Evolutionary conservation across 2,329 filamentous ascomycete genomes (phyloP).

Genomic region (Ophiostoma angusticollis): DNA sequence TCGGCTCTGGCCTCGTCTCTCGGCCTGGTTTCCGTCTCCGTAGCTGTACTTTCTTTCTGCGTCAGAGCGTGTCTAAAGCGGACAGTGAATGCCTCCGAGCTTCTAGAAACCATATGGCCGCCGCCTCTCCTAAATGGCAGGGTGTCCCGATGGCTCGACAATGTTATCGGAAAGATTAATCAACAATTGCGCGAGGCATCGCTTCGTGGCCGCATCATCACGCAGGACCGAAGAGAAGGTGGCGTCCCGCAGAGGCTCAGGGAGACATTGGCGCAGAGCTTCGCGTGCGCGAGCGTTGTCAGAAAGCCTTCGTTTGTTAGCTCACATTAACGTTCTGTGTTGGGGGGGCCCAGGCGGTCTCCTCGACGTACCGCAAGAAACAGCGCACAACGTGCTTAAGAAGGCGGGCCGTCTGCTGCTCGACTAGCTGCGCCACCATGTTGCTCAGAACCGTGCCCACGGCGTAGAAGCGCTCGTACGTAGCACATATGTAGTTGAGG

Average conservation of each 20-base stretch:
- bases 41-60: too few species aligned
- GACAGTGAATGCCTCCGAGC: too few species aligned
- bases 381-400: constrained; percentile 97
- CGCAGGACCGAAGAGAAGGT: constrained; percentile 94
- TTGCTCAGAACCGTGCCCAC: constrained; percentile 96
- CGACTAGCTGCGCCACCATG: constrained; percentile 95
- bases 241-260: constrained; percentile 94
- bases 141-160: constrained; percentile 30
- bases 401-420: constrained; percentile 89
- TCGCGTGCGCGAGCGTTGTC: constrained; percentile 94
- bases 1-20: too few species aligned
- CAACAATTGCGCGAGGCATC: constrained; percentile 89
- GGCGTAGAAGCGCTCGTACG: constrained; percentile 95
- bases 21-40: too few species aligned
- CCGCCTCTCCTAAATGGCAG: constrained; percentile 5
- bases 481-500: constrained; percentile 95
- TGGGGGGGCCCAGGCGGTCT: too few species aligned
- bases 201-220: constrained; percentile 94
- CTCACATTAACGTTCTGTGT: too few species aligned
- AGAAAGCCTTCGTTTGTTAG: constrained; percentile 53
- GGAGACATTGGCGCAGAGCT: constrained; percentile 87
- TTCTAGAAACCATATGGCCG: neutral
- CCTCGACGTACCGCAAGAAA: constrained; percentile 77
- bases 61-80: too few species aligned
- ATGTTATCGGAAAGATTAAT: constrained; percentile 93